Base-by-base conservation (phyloP, 345 rosid species). In the Syzygium grande region DNA sequence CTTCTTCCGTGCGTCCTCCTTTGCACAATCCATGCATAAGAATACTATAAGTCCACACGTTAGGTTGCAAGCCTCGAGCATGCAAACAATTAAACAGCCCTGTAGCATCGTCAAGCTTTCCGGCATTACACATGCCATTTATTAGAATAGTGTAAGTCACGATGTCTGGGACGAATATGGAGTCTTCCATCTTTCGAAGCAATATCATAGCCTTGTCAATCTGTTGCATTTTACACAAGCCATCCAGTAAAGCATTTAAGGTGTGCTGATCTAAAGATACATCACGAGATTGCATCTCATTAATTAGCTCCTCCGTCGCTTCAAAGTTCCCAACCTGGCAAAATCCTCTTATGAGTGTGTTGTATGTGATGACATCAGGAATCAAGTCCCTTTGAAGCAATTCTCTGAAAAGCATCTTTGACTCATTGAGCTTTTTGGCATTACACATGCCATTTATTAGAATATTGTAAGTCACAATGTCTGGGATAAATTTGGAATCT, bases 91-190 rank as follows among this genome's bases (percentile, higher is more conserved):
- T 29, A 7, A 65, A 4, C 41, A 65, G 41, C 78, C 41, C 41
- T 5, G 3, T 65, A 1, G 0, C 78, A 65, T 65, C 6, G 0
- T 65, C 11, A 2, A 65, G 22, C 41, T 65, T 65, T 65, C 22
- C 43, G 0, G 21, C 11, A 65, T 30, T 65, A 30, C 78, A 65
- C 78, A 65, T 15, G 78, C 78, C 78, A 16, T 29, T 65, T 29
- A 65, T 65, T 65, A 65, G 78, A 10, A 65, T 65, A 15, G 1
- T 15, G 41, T 65, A 30, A 7, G 78, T 7, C 43, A 65, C 41
- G 0, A 65, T 30, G 22, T 65, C 0, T 3, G 43, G 78, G 41
- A 65, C 0, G 0, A 7, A 30, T 65, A 15, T 15, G 78, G 6
- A 3, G 30, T 15, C 41, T 65, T 65, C 78, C 22, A 65, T 65